Evolutionary conservation across 2,329 filamentous ascomycete genomes (phyloP), one percentile per base, ranked within the genome.

Genomic region (Allantophomopsis cytisporea): DNA sequence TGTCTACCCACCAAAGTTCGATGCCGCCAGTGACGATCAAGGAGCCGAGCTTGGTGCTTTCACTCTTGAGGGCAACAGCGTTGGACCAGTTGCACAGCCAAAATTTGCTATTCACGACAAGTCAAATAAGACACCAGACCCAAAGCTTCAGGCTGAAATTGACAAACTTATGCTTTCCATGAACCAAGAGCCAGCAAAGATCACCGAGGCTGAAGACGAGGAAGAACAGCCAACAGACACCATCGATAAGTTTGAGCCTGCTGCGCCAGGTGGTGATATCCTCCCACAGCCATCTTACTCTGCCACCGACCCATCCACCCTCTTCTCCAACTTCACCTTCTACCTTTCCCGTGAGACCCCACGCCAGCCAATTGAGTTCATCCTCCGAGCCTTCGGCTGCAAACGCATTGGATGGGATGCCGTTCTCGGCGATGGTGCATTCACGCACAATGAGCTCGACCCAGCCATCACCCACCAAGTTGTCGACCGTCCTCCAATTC

Each of bases 1-100:
- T 45, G 86, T 95, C 42, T 98, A 98, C 57, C 91, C 91, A 14
- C 91, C 91, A 45, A 94, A 87, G 61, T 96, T 96, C 53, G 86
- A 95, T 57, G 68, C 76, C 50, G 70, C 69, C 56, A 89, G 84
- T 63, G 91, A 96, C 55, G 87, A 94, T 57, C 75, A 83, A 53
- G 87, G 85, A 45, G 91, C 82, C 35, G 91, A 95, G 61, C 69
- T 98, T 35, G 84, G 79, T 17, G 91, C 91, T 18, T 94, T 96
- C 63, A 86, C 83, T 21, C 69, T 98, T 4, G 87, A 96, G 61
- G 83, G 83, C 46, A 83, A 77, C 52, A 68, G 76, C 39, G 62
- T 72, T 38, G 70, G 70, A 37, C 61, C 66, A 31, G 64, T 68
- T 35, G 64, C 73, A 41, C 65, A 69, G 39, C 60, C 63, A 41